Conservation (phyloP, 352 stramenopile genomes). For the Pythium scleroteichum region DNA sequence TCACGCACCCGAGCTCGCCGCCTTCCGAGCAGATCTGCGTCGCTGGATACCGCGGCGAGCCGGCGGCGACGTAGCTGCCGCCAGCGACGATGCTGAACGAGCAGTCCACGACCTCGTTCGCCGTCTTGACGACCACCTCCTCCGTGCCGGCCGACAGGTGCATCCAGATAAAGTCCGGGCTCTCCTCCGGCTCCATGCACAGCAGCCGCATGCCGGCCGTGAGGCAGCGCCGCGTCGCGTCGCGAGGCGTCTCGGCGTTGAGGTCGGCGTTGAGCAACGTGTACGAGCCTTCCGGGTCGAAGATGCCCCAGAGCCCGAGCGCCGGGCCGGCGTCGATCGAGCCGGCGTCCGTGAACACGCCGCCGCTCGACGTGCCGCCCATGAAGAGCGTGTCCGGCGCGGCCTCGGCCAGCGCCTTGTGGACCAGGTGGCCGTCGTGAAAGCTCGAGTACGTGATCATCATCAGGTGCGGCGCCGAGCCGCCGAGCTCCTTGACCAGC, state of each 20-base stretch:
- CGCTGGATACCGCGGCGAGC: conserved; percentile 25
- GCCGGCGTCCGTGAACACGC: conserved; percentile 54
- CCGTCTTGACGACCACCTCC: conserved; percentile 58
- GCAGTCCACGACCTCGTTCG: conserved; percentile 80
- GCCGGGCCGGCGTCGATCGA: conserved; percentile 39
- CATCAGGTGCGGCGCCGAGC: conserved; percentile 75
- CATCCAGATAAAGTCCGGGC: conserved; percentile 82
- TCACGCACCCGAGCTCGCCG: conserved; percentile 58
- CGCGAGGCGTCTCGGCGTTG: conserved; percentile 52
- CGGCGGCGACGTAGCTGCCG: conserved; percentile 27
- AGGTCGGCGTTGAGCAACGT: conserved; percentile 75
- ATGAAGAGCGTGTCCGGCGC: conserved; percentile 83
- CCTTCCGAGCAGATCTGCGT: conserved; percentile 83
- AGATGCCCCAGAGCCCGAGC: conserved; percentile 80
- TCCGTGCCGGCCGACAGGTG: conserved; percentile 55
- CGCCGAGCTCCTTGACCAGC: conserved; percentile 56
- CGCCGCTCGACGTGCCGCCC: conserved; percentile 69
- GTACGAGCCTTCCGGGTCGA: conserved; percentile 80
- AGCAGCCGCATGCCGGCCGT: conserved; percentile 70
- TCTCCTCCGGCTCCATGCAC: conserved; percentile 73
- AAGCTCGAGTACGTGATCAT: conserved; percentile 74
- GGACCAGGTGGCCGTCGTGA: conserved; percentile 53
- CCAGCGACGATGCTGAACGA: conserved; percentile 59
- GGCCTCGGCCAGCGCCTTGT: conserved; percentile 57
- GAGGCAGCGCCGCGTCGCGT: conserved; percentile 61